Conservation (phyloP, 305 asterid species). For the Solanum hybrid region DNA sequence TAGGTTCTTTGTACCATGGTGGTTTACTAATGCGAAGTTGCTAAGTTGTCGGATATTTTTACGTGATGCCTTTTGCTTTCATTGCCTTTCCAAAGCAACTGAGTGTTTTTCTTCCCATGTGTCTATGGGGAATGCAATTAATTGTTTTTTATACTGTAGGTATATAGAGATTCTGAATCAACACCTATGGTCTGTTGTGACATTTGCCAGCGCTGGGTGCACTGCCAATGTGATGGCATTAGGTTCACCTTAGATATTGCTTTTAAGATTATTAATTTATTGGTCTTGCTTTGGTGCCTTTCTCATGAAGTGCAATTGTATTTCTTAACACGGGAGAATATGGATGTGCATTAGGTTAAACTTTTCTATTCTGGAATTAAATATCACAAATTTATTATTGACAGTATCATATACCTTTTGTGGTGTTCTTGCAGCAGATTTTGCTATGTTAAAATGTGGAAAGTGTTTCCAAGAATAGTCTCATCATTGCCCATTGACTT, state of each 20-base stretch:
- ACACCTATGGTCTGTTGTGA: conserved; percentile 99
- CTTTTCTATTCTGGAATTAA: background rate
- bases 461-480: background rate
- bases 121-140: background rate
- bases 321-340: background rate
- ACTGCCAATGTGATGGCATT: conserved; percentile 94
- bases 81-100: background rate
- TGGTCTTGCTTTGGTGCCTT: background rate
- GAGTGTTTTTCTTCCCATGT: background rate
- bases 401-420: background rate
- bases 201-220: conserved; percentile 93
- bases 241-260: conserved; percentile 37
- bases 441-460: background rate
- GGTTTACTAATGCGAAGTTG: background rate
- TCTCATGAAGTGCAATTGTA: background rate
- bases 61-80: background rate
- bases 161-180: conserved; percentile 96
- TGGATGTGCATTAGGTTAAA: background rate
- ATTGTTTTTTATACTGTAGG: conserved; percentile 39
- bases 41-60: background rate
- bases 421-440: background rate
- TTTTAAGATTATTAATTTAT: conserved; percentile 1
- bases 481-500: background rate
- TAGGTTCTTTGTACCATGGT: background rate
- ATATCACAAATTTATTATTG: background rate